Percentiles rank a stretch among this genome's conserved stretches.
phyloP scores from a whole-genome alignment of 345 rosid species.

The Gynandropsis gynandra region DNA sequence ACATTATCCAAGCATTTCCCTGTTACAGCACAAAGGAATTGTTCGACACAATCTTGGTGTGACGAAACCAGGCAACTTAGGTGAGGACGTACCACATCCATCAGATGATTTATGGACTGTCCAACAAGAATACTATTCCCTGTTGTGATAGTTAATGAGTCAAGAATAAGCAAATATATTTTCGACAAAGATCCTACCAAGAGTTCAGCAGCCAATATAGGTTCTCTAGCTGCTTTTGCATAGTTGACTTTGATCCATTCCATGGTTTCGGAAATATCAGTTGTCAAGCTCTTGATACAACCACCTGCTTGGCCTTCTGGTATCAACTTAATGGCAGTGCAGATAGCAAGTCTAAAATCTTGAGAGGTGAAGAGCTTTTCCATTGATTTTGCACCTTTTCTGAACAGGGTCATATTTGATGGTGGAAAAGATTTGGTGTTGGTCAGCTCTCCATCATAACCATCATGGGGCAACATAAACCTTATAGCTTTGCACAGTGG shows the following conservation, averaged over 20 bases:
- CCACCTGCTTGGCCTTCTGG: slow-evolving; percentile 92
- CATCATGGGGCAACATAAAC: slow-evolving; percentile 29
- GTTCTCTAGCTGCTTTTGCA: slow-evolving; percentile 21
- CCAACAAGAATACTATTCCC: slow-evolving; percentile 70
- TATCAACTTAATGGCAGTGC: slow-evolving; percentile 46
- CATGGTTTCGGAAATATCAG: slow-evolving; percentile 53
- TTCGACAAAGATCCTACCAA: slow-evolving; percentile 67
- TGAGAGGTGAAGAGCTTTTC: slow-evolving; percentile 45
- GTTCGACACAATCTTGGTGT: slow-evolving; percentile 35
- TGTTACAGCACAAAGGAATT: slow-evolving; percentile 42
- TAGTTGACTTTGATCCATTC: slow-evolving; percentile 50
- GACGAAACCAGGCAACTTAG: slow-evolving; percentile 45
- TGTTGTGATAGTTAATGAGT: slow-evolving; percentile 56
- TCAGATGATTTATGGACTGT: slow-evolving; percentile 45
- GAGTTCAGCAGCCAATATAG: slow-evolving; percentile 46
- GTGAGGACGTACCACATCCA: slow-evolving; percentile 47
- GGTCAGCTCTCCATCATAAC: slow-evolving; percentile 23
- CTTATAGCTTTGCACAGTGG: slow-evolving; percentile 70
- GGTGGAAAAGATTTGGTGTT: slow-evolving; percentile 18
- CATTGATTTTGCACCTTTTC: slow-evolving; percentile 38
- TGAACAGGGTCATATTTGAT: slow-evolving; percentile 25
- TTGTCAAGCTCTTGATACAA: slow-evolving; percentile 47
- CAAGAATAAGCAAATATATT: slow-evolving; percentile 50
- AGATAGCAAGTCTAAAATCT: slow-evolving; percentile 49
- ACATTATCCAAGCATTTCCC: slow-evolving; percentile 31